Percentiles rank a stretch among this genome's conserved stretches.
phyloP scores from a whole-genome alignment of 2,329 filamentous ascomycete genomes.

The Pseudogymnoascus sp. region DNA sequence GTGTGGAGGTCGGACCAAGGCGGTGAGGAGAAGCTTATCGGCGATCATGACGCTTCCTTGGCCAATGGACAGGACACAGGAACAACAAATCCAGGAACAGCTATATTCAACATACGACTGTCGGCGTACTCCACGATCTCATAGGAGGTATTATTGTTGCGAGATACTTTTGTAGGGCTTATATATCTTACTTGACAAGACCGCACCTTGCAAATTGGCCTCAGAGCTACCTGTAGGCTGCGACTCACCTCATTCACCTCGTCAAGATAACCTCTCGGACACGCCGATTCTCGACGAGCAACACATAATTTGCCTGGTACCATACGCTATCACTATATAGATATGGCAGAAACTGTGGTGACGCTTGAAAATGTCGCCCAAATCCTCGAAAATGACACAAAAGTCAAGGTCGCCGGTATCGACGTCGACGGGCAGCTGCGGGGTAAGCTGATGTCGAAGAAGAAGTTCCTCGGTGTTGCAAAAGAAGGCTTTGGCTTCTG shows the following conservation, averaged over 20 bases:
- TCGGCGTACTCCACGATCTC: background rate
- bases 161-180: background rate
- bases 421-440: conserved; percentile 83
- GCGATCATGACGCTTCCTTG: background rate
- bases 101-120: background rate
- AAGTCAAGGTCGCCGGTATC: conserved; percentile 80
- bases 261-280: background rate
- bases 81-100: background rate
- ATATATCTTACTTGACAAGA: background rate
- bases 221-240: background rate
- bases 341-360: background rate
- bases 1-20: background rate
- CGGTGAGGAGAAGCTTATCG: background rate
- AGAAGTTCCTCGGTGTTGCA: conserved; percentile 83
- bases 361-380: conserved; percentile 28
- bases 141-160: background rate
- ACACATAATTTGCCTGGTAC: background rate
- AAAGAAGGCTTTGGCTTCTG: conserved; percentile 83
- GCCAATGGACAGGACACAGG: background rate
- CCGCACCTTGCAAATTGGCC: background rate
- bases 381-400: conserved; percentile 61
- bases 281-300: background rate
- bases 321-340: background rate
- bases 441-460: conserved; percentile 86
- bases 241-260: background rate